Base-by-base conservation (phyloP, 768 basidiomycete genomes). In the Mycena indigotica region DNA sequence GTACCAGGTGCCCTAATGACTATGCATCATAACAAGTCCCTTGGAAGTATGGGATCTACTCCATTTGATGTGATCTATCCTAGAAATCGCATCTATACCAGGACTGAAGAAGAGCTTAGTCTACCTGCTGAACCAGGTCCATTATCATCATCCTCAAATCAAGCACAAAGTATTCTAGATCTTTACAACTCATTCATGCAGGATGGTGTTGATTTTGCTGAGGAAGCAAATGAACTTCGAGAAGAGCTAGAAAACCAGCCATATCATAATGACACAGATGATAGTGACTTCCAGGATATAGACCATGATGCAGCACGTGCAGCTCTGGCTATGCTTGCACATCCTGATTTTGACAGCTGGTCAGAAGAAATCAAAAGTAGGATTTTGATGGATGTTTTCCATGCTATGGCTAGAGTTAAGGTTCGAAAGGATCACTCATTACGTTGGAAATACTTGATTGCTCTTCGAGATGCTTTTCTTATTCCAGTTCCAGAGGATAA, bases 401-500 rank as follows among this genome's bases (percentile, higher is more conserved):
- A 56, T 49, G 54, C 30, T 13, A 49, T 56, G 32, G 46, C 45
- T 5, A 28, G 29, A 19, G 16, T 56, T 19, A 19, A 38, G 12
- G 45, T 55, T 25, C 17, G 23, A 16, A 49, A 50, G 19, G 46
- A 49, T 10, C 55, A 56, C 48, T 29, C 24, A 1, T 29, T 56
- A 4, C 29, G 55, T 17, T 12, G 13, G 19, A n/a, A 13, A 13
- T 56, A 40, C 30, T n/a, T 19, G 15, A 5, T 38, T 21, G 55
- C 55, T 24, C 35, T 56, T 15, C 35, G 56, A 28, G 50, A 57
- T 57, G 50, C 50, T 15, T 39, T 40, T 35, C 17, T 57, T 10
- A 57, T 57, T 45, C 56, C 56, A 1, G 21, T 23, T 52, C 32
- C 49, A 16, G 48, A 50, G 38, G 56, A 57, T 24, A 57, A 57